phyloP scores from a whole-genome alignment of 78 protist genomes.

The Cyanophora paradoxa region DNA sequence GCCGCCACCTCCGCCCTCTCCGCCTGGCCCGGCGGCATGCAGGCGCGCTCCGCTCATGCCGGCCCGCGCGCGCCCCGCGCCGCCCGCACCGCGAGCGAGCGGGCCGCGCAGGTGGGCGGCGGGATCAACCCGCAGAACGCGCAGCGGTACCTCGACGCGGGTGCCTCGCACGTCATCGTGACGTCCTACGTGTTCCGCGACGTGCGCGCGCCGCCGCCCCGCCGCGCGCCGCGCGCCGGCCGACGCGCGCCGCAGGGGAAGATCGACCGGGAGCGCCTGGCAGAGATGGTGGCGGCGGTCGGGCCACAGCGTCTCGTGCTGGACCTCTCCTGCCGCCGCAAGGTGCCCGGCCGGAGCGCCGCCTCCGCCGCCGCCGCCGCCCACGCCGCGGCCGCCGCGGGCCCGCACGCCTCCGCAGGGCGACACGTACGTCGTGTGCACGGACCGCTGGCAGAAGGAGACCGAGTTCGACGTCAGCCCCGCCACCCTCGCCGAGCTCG shows the following conservation, averaged over 20 bases:
- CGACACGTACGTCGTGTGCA: neutral
- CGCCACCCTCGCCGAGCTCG: neutral
- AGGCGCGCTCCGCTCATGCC: neutral
- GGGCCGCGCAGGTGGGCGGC: conserved; percentile 33
- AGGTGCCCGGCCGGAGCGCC: too few relatives aligned
- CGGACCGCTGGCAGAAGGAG: conserved; percentile 39
- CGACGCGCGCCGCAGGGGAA: too few relatives aligned
- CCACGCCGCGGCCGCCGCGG: too few relatives aligned
- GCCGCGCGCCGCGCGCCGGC: too few relatives aligned
- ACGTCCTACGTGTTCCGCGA: conserved; percentile 45
- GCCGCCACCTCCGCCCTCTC: conserved; percentile 26
- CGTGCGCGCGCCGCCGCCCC: too few relatives aligned
- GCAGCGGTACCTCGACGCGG: conserved; percentile 3
- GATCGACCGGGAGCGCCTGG: conserved; percentile 9
- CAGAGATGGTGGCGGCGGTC: conserved; percentile 1
- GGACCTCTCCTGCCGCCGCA: conserved; percentile 32
- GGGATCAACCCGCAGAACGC: conserved; percentile 43
- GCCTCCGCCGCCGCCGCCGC: too few relatives aligned
- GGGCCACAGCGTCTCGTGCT: conserved; percentile 23
- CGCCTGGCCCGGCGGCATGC: conserved; percentile 40
- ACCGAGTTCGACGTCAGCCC: conserved; percentile 25
- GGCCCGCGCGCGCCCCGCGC: too few relatives aligned
- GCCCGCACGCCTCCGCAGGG: too few relatives aligned
- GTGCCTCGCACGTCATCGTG: conserved; percentile 54
- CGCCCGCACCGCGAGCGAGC: too few relatives aligned